Base-by-base conservation (phyloP, 1,284 basidiomycete species). In the Microstroma glucosiphilum region DNA sequence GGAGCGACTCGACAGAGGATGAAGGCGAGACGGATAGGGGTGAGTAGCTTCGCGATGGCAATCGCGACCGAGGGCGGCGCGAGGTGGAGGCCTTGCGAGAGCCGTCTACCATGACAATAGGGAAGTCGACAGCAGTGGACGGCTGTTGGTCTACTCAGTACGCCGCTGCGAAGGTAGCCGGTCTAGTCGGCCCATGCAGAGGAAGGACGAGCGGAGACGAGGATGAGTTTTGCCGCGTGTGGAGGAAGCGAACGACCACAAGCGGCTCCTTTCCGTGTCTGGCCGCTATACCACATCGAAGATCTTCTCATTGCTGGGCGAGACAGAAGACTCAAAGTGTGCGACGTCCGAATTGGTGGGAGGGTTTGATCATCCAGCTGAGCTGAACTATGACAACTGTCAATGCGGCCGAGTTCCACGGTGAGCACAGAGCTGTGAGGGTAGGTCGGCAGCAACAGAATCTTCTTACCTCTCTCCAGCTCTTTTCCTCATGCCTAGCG, bases 401-500 rank as follows among this genome's bases (percentile, higher is more conserved):
- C 40, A 49, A 62, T n/a, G 57, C 61, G 12, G 61, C 57, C 40
- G 23, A 58, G 37, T 62, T 62, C 25, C 61, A 62, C 23, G 60
- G 60, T 61, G 12, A 19, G 40, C 46, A n/a, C 26, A n/a, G 30
- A 19, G 17, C 6, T n/a, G 12, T 12, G 6, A 4, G 21, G 6
- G 15, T 21, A 6, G 13, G 43, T 48, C 3, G 12, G 43, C 40
- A 7, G 58, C 25, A n/a, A 48, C 37, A 30, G 2, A 2, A 37
- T 43, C 2, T 42, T 6, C 21, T 17, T 26, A 9, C 40, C n/a
- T n/a, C n/a, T 4, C 55, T 56, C n/a, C 6, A 23, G 51, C 51
- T 25, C 25, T 25, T 13, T 54, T 54, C 7, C 51, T 54, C 19
- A n/a, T 30, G 19, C 30, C 30, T 25, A 75, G 75, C 73, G 43